Base-by-base conservation (phyloP, 768 basidiomycete genomes). In the Lactarius evosmus region DNA sequence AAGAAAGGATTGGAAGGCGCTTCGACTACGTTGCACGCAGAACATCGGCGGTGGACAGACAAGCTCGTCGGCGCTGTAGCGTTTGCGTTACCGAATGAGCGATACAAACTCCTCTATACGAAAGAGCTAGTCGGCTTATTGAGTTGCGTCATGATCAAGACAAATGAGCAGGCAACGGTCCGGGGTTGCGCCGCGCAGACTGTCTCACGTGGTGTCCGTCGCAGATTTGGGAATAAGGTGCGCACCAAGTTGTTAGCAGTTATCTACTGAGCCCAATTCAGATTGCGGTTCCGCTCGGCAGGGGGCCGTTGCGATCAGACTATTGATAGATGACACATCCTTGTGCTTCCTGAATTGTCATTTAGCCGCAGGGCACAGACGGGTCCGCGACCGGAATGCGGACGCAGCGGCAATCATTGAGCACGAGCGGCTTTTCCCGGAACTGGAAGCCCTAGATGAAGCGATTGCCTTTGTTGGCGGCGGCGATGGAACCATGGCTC, bases 311-410 rank as follows among this genome's bases (percentile, higher is more conserved):
- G 83, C 95, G n/a, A 84, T 90, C 3, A 85, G 95, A 22, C 86
- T 97, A 65, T 84, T 95, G 7, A 81, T 98, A 51, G 94, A 94
- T 64, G 94, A 98, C 73, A 90, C 95, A 1, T 95, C 93, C 0
- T 72, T 98, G 16, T 98, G 96, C 75, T 89, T 97, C 70, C 85
- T 98, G 77, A 99, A 99, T 75, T 94, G 91, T 68, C 96, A 99
- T 79, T 83, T 99, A 63, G 96, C 95, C n/a, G 93, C 93, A 7
- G 96, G 96, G 1, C 95, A 98, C 70, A 82, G 84, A 61, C 89
- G 90, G 56, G 83, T 89, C 19, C 83, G 89, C 1, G 81, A 89
- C 65, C 82, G 96, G 19, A 97, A 97, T 69, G 85, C 88, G 3
- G 96, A 99, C 74, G 78, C 95, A 12, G 87, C 90, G 7, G 88